Evolutionary conservation across 306 rosid species (phyloP), one percentile per base, ranked within the genome.

Genomic region (Vachellia pachyceras): DNA sequence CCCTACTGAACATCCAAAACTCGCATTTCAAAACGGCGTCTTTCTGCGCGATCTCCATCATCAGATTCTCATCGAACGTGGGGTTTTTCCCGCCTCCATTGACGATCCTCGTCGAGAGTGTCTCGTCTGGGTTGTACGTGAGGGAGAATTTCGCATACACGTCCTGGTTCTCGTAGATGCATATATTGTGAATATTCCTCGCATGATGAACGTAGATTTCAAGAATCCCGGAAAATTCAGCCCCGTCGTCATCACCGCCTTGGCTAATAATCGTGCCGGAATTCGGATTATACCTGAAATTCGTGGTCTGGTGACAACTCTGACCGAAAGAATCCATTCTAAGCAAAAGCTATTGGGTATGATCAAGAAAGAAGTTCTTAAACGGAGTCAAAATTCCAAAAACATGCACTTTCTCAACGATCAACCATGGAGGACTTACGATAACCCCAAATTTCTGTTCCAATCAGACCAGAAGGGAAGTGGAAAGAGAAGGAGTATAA

Each of bases 151-250:
- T 94, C 41, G 98, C 97, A 84, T 92, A 94, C 47, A 94, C 97
- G 86, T 94, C 98, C 72, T 94, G 98, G 15, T 94, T 85, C n/a
- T 94, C 97, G 72, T 94, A 94, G 84, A 94, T 94, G 79, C 98
- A 94, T 78, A 92, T 91, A 87, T 92, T 94, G 80, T 92, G 98
- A 81, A 94, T 92, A 79, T 94, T 91, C 80, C 90, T 87, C 79
- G 98, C 98, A 85, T 94, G 90, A 75, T 91, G 98, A 74, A 91
- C 97, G 88, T 69, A 91, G 72, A 94, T 85, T 46, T 94, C 98
- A 52, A 94, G 97, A 78, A 86, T 79, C 80, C 94, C 91, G 1
- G 89, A 84, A 67, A 92, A 92, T 37, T 89, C 89, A 0, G 72
- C 80, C 45, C 84, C 97, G 7, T 86, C 95, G 17, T 23, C 85